Conservation (phyloP, 148 eudicot genomes). For the Limonium bicolor region DNA sequence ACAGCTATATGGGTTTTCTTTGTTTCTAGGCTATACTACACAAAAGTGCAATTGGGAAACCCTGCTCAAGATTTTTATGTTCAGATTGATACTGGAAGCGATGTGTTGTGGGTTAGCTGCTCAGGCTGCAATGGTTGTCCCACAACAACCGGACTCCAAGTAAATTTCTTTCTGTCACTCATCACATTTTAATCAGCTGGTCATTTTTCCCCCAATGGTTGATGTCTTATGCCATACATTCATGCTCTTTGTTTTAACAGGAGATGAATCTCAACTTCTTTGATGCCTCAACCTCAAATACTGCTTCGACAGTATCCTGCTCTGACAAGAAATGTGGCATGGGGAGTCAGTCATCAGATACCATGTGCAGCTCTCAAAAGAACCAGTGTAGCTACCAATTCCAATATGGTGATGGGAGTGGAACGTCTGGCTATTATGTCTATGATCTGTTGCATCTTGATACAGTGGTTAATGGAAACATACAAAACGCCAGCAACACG, state of each 20-base stretch:
- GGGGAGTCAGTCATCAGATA: constrained; percentile 61
- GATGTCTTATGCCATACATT: not conserved
- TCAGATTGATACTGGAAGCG: constrained; percentile 96
- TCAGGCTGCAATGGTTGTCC: constrained; percentile 74
- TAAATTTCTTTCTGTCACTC: constrained; percentile 16
- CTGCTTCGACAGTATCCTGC: constrained; percentile 50
- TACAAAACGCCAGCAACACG: constrained; percentile 35
- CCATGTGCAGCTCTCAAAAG: constrained; percentile 43
- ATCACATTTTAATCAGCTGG: too few species aligned
- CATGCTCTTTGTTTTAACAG: constrained; percentile 12
- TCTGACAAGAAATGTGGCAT: constrained; percentile 54
- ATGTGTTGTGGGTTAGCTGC: constrained; percentile 92
- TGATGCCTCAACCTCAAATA: constrained; percentile 55
- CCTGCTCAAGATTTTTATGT: constrained; percentile 78
- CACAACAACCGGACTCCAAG: constrained; percentile 78
- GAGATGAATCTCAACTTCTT: constrained; percentile 51
- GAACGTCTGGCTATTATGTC: constrained; percentile 70
- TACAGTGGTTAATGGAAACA: constrained; percentile 30
- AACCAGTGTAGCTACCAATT: constrained; percentile 70
- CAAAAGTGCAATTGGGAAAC: constrained; percentile 63
- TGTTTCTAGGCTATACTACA: constrained; percentile 57
- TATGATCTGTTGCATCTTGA: constrained; percentile 55
- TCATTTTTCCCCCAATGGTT: not conserved
- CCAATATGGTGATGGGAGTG: constrained; percentile 96
- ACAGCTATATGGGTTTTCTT: constrained; percentile 1